Conservation (phyloP, 176 grass and related monocot genomes). For the Aegilops tauschii region DNA sequence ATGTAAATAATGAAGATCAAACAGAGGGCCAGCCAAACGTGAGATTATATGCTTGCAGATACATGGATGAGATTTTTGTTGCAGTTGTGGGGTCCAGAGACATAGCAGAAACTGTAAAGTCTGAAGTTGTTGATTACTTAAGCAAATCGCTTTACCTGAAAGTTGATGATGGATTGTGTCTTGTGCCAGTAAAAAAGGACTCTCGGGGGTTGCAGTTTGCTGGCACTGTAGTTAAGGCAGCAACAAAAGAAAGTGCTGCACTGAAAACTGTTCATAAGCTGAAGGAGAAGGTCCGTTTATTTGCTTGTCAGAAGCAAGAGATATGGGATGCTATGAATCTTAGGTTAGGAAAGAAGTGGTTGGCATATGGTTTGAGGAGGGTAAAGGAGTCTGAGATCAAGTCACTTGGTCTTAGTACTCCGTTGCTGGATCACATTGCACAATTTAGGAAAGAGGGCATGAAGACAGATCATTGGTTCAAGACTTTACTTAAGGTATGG, state of each 20-base stretch:
- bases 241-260: slow-evolving; percentile 52
- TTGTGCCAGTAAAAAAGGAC: slow-evolving; percentile 46
- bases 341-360: slow-evolving; percentile 92
- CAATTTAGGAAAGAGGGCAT: slow-evolving; percentile 92
- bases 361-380: slow-evolving; percentile 86
- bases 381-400: slow-evolving; percentile 98
- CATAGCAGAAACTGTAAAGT: slow-evolving; percentile 55
- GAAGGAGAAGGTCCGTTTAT: slow-evolving; percentile 71
- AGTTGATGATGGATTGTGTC: slow-evolving; percentile 40
- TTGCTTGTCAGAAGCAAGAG: slow-evolving; percentile 90
- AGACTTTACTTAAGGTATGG: slow-evolving; percentile 88
- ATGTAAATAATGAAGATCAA: slow-evolving; percentile 31
- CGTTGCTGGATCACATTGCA: slow-evolving; percentile 77
- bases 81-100: slow-evolving; percentile 71
- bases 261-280: slow-evolving; percentile 83
- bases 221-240: slow-evolving; percentile 42
- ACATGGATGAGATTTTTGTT: slow-evolving; percentile 96
- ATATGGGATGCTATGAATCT: slow-evolving; percentile 87
- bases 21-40: slow-evolving; percentile 24
- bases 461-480: slow-evolving; percentile 98
- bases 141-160: slow-evolving; percentile 64
- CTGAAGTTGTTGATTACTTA: slow-evolving; percentile 65
- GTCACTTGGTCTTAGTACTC: slow-evolving; percentile 73
- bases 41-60: slow-evolving; percentile 75
- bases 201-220: slow-evolving; percentile 68